Percentiles rank a stretch among this genome's conserved stretches.
Evolutionary conservation across 2,329 filamentous ascomycete genomes (phyloP).

Genomic region (Fusarium sp.): DNA sequence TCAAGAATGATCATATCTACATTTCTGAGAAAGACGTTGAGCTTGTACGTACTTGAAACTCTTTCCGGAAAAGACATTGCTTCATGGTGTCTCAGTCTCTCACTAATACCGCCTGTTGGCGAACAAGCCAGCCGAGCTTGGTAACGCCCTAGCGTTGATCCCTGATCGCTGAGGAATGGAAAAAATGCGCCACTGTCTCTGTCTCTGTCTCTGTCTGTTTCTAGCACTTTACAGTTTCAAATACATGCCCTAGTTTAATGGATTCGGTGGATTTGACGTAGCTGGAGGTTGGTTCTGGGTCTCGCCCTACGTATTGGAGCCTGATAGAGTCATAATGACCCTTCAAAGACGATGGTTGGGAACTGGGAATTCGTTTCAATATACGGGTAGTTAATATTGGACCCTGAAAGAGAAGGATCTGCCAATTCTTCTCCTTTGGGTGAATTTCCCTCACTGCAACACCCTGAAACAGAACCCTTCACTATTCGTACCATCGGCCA

Average conservation of each 20-base stretch:
- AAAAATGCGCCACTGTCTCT: conserved; percentile 30
- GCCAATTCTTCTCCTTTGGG: background rate
- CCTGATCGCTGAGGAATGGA: conserved; percentile 32
- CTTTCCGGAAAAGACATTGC: conserved; percentile 31
- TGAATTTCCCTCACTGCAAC: conserved; percentile 7
- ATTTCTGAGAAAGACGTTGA: conserved; percentile 23
- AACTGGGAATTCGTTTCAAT: conserved; percentile 5
- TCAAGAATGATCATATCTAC: conserved; percentile 22
- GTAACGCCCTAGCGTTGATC: conserved; percentile 33
- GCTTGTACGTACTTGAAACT: conserved; percentile 16
- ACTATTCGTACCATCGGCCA: background rate
- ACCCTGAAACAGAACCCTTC: conserved; percentile 1
- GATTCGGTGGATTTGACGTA: conserved; percentile 17
- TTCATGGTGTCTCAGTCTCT: conserved; percentile 26
- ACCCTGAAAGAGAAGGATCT: conserved; percentile 11
- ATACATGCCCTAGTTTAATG: background rate
- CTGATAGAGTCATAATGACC: background rate
- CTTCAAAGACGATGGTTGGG: conserved; percentile 14
- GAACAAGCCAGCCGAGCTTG: conserved; percentile 37
- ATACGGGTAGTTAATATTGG: background rate
- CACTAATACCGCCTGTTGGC: background rate
- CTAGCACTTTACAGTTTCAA: conserved; percentile 3
- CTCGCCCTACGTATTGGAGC: conserved; percentile 1
- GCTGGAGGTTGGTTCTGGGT: conserved; percentile 21
- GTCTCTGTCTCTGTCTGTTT: background rate